These are phyloP conservation scores for Urtica urens DNA, from an alignment of 306 rosid species.

Conservation along the genomic window DNA sequence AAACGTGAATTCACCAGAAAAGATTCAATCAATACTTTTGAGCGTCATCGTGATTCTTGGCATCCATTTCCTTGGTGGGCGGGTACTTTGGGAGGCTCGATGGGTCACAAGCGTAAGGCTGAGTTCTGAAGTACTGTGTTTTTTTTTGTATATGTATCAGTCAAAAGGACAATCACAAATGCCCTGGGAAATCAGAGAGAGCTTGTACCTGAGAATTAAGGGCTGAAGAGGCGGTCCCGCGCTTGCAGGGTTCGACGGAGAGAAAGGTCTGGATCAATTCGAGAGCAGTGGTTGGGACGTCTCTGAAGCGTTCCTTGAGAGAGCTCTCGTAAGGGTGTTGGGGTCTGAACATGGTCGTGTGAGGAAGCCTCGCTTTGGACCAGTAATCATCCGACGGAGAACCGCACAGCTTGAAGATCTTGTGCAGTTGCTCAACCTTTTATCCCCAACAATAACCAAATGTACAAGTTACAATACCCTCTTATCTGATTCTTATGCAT, in stretches of 20 bases:
- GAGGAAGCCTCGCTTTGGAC: constrained; percentile 77
- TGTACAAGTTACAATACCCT: too few relatives aligned
- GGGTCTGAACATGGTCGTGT: constrained; percentile 80
- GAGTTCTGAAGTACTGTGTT: constrained; percentile 69
- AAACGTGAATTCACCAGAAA: background rate
- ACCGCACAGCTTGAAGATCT: constrained; percentile 87
- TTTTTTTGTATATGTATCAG: background rate
- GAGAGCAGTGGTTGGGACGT: constrained; percentile 45
- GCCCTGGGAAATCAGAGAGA: background rate
- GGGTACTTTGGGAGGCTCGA: constrained; percentile 75
- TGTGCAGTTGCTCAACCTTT: constrained; percentile 94
- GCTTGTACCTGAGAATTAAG: constrained; percentile 64
- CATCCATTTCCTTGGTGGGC: constrained; percentile 95
- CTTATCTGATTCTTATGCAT: too few relatives aligned
- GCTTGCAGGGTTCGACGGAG: constrained; percentile 51
- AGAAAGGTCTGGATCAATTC: constrained; percentile 58
- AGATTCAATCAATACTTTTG: constrained; percentile 31
- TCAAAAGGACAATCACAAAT: background rate
- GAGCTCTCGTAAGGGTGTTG: constrained; percentile 58
- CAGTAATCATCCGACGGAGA: constrained; percentile 87
- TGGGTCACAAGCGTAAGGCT: constrained; percentile 77
- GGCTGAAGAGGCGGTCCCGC: constrained; percentile 90
- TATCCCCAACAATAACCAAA: too few relatives aligned
- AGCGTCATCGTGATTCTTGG: constrained; percentile 50
- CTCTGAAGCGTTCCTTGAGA: constrained; percentile 52